These are phyloP conservation scores for Venturia nashicola DNA, from an alignment of 2,329 filamentous ascomycete genomes.

Conservation along the genomic window DNA sequence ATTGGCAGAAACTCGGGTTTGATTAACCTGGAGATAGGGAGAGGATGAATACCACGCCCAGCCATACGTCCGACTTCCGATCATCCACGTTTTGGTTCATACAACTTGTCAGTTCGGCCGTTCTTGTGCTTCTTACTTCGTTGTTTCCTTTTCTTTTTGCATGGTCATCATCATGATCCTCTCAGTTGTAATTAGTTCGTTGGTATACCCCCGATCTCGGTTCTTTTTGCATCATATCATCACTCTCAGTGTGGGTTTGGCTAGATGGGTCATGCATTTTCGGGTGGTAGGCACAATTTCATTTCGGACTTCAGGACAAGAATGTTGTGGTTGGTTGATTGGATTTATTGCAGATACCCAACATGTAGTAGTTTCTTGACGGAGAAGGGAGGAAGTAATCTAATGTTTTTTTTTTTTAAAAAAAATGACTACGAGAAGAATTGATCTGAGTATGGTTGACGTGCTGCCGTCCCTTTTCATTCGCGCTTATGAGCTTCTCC, in stretches of 20 bases:
- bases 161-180: background rate
- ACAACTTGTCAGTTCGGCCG: background rate
- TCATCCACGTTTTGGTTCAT: background rate
- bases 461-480: background rate
- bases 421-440: background rate
- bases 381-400: background rate
- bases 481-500: too few relatives aligned
- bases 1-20: too few relatives aligned
- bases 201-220: constrained; percentile 1
- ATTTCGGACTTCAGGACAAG: background rate
- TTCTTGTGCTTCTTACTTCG: too few relatives aligned
- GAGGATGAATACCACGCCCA: background rate
- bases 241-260: background rate
- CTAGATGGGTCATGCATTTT: background rate
- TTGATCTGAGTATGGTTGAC: background rate
- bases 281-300: background rate
- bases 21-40: background rate
- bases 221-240: background rate
- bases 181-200: background rate
- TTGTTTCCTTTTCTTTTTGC: background rate
- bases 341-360: background rate
- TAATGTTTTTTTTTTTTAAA: background rate
- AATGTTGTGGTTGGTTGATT: background rate
- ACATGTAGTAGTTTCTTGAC: background rate
- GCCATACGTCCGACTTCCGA: background rate